Evolutionary conservation across 108 stramenopile genomes (phyloP).

Genomic region (Nitzschia sp.): DNA sequence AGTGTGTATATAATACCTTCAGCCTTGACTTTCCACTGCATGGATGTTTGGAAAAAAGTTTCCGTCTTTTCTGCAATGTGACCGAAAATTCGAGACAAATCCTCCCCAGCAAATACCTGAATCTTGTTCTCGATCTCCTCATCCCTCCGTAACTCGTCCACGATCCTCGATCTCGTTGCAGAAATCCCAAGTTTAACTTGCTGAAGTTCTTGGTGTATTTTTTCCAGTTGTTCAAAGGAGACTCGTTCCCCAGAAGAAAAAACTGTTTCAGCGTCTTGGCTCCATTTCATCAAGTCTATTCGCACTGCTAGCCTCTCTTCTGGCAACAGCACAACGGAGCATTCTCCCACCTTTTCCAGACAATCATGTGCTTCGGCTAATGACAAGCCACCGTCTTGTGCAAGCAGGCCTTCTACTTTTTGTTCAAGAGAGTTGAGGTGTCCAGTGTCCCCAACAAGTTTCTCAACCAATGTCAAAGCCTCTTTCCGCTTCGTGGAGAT

Average conservation of each 20-base stretch:
- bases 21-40: conserved; percentile 46
- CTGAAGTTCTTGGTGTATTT: conserved; percentile 14
- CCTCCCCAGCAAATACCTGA: conserved; percentile 45
- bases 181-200: conserved; percentile 40
- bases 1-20: conserved; percentile 38
- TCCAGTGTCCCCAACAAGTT: background rate
- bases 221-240: conserved; percentile 16
- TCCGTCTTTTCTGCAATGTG: background rate
- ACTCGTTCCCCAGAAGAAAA: background rate
- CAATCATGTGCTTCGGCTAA: background rate
- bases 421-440: background rate
- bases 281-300: conserved; percentile 62
- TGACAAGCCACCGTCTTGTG: background rate
- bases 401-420: background rate
- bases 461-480: background rate
- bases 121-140: conserved; percentile 49
- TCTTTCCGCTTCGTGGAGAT: background rate
- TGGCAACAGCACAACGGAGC: conserved; percentile 53
- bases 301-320: conserved; percentile 69
- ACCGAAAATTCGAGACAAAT: conserved; percentile 13
- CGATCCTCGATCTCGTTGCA: conserved; percentile 28
- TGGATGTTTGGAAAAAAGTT: conserved; percentile 14
- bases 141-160: conserved; percentile 31
- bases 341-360: conserved; percentile 35
- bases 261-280: conserved; percentile 18